Conservation (phyloP, 176 grass and related monocot genomes). For the Luzula sylvatica region DNA sequence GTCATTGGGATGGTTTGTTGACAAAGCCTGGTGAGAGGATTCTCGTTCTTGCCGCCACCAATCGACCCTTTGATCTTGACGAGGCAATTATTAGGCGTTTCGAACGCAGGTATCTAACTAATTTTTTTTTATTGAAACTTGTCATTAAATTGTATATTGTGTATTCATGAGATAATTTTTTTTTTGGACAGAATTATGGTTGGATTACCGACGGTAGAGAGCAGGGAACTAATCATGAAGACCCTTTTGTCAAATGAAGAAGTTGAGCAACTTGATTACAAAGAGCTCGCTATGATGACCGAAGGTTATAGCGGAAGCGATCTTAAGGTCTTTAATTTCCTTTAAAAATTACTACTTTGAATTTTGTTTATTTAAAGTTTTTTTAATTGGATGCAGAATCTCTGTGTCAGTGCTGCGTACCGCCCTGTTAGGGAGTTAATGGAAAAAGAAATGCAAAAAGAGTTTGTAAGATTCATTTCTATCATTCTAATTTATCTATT, state of each 20-base stretch:
- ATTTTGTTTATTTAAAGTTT: neutral
- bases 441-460: slow-evolving; percentile 65
- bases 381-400: slow-evolving; percentile 34
- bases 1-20: slow-evolving; percentile 86
- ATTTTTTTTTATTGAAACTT: too few relatives aligned
- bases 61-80: slow-evolving; percentile 96
- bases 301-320: slow-evolving; percentile 95
- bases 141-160: too few relatives aligned
- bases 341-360: neutral
- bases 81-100: slow-evolving; percentile 98
- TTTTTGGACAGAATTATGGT: slow-evolving; percentile 73
- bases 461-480: slow-evolving; percentile 36
- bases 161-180: neutral
- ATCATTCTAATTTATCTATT: neutral
- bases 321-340: slow-evolving; percentile 65
- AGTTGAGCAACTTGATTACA: slow-evolving; percentile 49
- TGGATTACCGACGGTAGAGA: slow-evolving; percentile 73
- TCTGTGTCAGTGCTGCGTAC: slow-evolving; percentile 89
- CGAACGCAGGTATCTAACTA: slow-evolving; percentile 55
- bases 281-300: slow-evolving; percentile 77
- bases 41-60: slow-evolving; percentile 97
- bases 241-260: slow-evolving; percentile 87
- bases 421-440: slow-evolving; percentile 84
- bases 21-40: slow-evolving; percentile 67
- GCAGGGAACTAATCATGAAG: slow-evolving; percentile 71